Base-by-base conservation (phyloP, 441 rosid species). In the Sinapis alba region DNA sequence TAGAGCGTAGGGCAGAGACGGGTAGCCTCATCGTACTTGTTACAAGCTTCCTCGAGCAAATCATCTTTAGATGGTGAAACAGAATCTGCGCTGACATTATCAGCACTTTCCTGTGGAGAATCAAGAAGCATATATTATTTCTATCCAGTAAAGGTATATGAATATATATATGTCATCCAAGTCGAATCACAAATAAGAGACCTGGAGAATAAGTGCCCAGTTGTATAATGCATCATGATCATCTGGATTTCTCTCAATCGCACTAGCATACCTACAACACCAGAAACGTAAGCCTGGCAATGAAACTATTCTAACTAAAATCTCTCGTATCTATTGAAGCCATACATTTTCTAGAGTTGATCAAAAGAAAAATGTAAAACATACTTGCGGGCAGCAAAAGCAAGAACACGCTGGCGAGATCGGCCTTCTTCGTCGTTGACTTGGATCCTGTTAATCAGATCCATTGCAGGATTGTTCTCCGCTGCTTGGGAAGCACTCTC, bases 191-290 rank as follows among this genome's bases (percentile, higher is more conserved):
- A 71, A 38, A 28, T 19, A 62, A 38, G 51, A 54, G 30, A 92
- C 99, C 99, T 96, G 98, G 82, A 96, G 98, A 83, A 96, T 96
- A 87, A 96, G 84, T 15, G 97, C 99, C 98, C 98, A 96, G 77
- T 96, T 96, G 84, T 93, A 96, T 19, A 96, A 75, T 13, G 98
- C 97, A 82, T 96, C 98, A 83, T 93, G 90, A 83, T 96, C 98
- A 36, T 93, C 96, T 12, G 99, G 91, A 78, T 96, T 92, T 80
- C 97, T 89, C 78, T 90, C 93, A 51, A 96, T 85, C 4, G 98
- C 88, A 71, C 87, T 85, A 30, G 98, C 97, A 80, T 96, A 92
- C 90, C 99, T 93, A 83, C 74, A 83, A 71, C 34, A 79, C n/a
- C 15, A 43, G 18, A 47, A 74, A 62, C 71, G 30, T 10, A 30